A percentile compares a stretch with the other conserved stretches of the same genome.
phyloP scores from a whole-genome alignment of 495 filamentous ascomycete genomes.

The Astrothelium subdiscretum region DNA sequence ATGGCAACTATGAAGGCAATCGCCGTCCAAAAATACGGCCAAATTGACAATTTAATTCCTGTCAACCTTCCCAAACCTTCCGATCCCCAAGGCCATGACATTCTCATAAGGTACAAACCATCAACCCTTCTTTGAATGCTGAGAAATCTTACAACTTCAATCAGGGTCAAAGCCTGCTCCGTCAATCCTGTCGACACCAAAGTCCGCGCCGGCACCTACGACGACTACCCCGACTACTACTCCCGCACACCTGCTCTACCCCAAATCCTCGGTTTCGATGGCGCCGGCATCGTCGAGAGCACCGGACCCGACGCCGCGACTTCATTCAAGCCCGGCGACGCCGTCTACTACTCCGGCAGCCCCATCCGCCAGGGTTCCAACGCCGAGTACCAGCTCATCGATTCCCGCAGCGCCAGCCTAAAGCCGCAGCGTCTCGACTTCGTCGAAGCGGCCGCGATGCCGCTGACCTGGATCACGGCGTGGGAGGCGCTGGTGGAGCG shows the following conservation, averaged over 20 bases:
- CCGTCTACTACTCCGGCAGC: conserved; percentile 26
- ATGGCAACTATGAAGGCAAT: conserved; percentile 17
- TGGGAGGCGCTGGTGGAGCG: conserved; percentile 29
- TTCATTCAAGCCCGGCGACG: conserved; percentile 21
- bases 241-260: conserved; percentile 13
- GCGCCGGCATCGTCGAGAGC: conserved; percentile 14
- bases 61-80: conserved; percentile 18
- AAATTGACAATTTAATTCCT: conserved; percentile 19
- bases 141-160: not conserved
- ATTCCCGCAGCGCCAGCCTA: conserved; percentile 13
- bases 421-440: conserved; percentile 24
- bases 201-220: conserved; percentile 25
- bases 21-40: conserved; percentile 23
- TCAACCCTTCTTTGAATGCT: not conserved
- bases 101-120: conserved; percentile 19
- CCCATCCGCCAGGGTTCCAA: conserved; percentile 24
- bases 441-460: conserved; percentile 25
- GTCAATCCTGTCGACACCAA: conserved; percentile 30
- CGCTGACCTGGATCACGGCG: conserved; percentile 28
- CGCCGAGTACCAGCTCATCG: conserved; percentile 22
- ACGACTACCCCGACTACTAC: conserved; percentile 30
- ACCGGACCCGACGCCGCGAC: conserved; percentile 11
- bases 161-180: conserved; percentile 20
- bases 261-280: conserved; percentile 24
- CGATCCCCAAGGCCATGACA: conserved; percentile 18